A percentile compares a stretch with the other conserved stretches of the same genome.
phyloP scores from a whole-genome alignment of 2,329 filamentous ascomycete genomes.

The Microsporum ferrugineum region DNA sequence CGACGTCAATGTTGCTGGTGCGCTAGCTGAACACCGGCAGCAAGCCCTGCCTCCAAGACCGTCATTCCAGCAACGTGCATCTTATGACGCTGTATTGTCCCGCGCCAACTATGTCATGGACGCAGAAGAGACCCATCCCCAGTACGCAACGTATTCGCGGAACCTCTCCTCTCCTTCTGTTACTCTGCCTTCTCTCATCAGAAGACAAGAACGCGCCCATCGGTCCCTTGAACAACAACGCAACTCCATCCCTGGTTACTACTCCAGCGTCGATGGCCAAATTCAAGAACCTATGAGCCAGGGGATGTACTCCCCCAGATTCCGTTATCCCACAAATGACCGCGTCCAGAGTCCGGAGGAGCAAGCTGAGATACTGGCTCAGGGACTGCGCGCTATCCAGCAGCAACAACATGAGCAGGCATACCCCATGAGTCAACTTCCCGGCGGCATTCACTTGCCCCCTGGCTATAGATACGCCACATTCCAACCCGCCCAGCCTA shows the following conservation, averaged over 20 bases:
- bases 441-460: slow-evolving; percentile 11
- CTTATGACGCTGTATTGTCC: not conserved
- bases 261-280: slow-evolving; percentile 23
- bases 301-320: slow-evolving; percentile 32
- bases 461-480: slow-evolving; percentile 23
- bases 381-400: slow-evolving; percentile 39
- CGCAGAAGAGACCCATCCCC: not conserved
- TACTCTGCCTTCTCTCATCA: not conserved
- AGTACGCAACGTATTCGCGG: not conserved
- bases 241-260: not conserved
- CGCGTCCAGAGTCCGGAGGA: slow-evolving; percentile 25
- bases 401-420: slow-evolving; percentile 21
- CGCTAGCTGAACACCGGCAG: not conserved
- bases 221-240: not conserved
- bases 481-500: slow-evolving; percentile 24
- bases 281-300: not conserved
- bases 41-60: not conserved
- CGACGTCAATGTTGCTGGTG: not conserved
- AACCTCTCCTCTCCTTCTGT: not conserved
- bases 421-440: not conserved
- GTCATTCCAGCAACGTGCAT: not conserved
- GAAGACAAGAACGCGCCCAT: not conserved
- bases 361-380: slow-evolving; percentile 38
- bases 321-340: not conserved
- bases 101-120: not conserved